phyloP scores from a whole-genome alignment of 129 eudicot genomes.

The Apium graveolens region DNA sequence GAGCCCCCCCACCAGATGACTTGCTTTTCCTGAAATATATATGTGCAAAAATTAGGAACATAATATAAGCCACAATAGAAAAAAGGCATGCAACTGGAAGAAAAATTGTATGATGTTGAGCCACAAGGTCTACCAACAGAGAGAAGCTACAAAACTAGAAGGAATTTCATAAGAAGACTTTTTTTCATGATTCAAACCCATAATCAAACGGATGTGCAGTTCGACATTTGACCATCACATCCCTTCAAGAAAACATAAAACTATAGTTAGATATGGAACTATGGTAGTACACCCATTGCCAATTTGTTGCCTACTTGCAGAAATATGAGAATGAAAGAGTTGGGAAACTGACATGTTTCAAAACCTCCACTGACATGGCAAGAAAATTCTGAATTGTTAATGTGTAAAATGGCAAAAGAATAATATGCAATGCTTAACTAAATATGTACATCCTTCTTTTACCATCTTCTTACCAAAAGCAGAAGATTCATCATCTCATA shows the following conservation, averaged over 20 bases:
- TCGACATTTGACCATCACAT: background rate
- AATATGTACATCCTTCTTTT: background rate
- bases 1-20: background rate
- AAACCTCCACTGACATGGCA: background rate
- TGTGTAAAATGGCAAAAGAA: background rate
- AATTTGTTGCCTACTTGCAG: background rate
- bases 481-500: background rate
- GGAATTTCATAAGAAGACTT: background rate
- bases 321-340: background rate
- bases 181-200: background rate
- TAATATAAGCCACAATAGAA: background rate
- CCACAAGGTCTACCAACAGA: background rate
- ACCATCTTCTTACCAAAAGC: background rate
- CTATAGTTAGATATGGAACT: background rate
- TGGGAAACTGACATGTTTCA: background rate
- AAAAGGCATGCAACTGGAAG: background rate
- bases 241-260: background rate
- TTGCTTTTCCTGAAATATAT: background rate
- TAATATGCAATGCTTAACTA: background rate
- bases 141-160: background rate
- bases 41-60: background rate
- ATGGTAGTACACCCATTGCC: background rate
- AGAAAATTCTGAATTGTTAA: background rate
- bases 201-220: background rate
- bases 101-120: background rate